Evolutionary conservation across 371 early-diverging fungal species (phyloP), one percentile per base, ranked within the genome.

Genomic region (Saksenaea oblongispora): DNA sequence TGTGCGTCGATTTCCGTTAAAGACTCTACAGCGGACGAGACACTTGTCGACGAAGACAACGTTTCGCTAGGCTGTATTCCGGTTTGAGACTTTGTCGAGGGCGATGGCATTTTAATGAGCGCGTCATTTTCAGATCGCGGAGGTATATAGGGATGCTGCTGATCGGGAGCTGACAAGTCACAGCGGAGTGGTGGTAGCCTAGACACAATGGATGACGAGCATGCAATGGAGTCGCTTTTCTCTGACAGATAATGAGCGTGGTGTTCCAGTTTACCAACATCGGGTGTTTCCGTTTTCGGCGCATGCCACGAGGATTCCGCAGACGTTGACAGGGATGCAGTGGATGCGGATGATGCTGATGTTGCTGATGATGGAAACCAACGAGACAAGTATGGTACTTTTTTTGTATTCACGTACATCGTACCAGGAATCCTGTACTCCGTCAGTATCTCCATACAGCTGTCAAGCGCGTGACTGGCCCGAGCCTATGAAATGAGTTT

Each of bases 401-500:
- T 47, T 47, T 47, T 47, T 22, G 58, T 41, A 57, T 35, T 41
- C 1, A 57, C 22, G 18, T 57, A 57, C 58, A 37, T 57, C 24
- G 58, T 57, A 22, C 58, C 58, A 22, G 58, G 41, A 31, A 57
- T 24, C 36, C 58, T 22, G 58, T 57, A 57, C 37, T 57, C 58
- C 34, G 58, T 34, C 58, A 57, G 36, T 26, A 41, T 41, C 15
- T 57, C 58, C 36, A 57, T 11, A 57, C 58, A 57, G 8, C 41
- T 57, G 58, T 57, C 58, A 34, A 57, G 58, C 17, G 58, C 34
- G 41, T 35, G 39, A 57, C 58, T 34, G 58, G 58, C 58, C 36
- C 35, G 22, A 47, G 51, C 24, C 51, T 47, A 47, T 22, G 22
- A n/a, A 47, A 47, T 8, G 22, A 18, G 17, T 47, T 47, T 47